phyloP scores from a whole-genome alignment of 2,329 filamentous ascomycete genomes.

The Pseudocercospora vitis region DNA sequence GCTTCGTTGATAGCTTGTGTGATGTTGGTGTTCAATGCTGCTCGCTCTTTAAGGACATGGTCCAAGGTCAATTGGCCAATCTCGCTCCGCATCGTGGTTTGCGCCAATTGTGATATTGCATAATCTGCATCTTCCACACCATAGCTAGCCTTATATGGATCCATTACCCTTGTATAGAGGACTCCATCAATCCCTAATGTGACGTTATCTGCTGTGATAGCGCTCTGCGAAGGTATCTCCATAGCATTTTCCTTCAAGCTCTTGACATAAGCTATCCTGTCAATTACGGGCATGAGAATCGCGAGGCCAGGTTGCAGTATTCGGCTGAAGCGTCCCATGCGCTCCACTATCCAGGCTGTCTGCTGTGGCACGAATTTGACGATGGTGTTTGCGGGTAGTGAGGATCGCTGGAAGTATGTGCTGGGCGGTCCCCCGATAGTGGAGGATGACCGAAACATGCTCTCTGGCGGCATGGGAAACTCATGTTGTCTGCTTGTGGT shows the following conservation, averaged over 20 bases:
- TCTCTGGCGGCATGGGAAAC: conserved; percentile 34
- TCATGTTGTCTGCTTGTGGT: conserved; percentile 30
- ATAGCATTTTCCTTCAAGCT: conserved; percentile 93
- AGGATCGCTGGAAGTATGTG: conserved; percentile 48
- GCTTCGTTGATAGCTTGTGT: conserved; percentile 99
- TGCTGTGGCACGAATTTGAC: conserved; percentile 96
- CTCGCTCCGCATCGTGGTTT: conserved; percentile 98
- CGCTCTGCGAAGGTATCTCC: conserved; percentile 95
- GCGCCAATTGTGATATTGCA: conserved; percentile 94
- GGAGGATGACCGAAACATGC: conserved; percentile 37
- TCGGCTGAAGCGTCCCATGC: conserved; percentile 95
- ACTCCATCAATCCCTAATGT: conserved; percentile 95
- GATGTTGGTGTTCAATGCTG: conserved; percentile 94
- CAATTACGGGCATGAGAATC: conserved; percentile 83
- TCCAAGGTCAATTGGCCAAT: conserved; percentile 96
- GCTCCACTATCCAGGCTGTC: conserved; percentile 98
- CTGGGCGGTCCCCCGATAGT: conserved; percentile 32
- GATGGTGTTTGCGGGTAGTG: conserved; percentile 87
- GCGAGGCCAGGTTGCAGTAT: conserved; percentile 91
- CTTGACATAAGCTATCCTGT: conserved; percentile 97
- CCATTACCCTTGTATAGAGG: conserved; percentile 91
- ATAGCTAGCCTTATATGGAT: conserved; percentile 98
- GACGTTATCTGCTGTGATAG: conserved; percentile 97
- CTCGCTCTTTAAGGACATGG: conserved; percentile 95
- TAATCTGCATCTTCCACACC: conserved; percentile 98